A percentile compares a stretch with the other conserved stretches of the same genome.
These are phyloP conservation scores for Pulveroboletus ravenelii DNA, from an alignment of 768 basidiomycete species.

Conservation along the genomic window DNA sequence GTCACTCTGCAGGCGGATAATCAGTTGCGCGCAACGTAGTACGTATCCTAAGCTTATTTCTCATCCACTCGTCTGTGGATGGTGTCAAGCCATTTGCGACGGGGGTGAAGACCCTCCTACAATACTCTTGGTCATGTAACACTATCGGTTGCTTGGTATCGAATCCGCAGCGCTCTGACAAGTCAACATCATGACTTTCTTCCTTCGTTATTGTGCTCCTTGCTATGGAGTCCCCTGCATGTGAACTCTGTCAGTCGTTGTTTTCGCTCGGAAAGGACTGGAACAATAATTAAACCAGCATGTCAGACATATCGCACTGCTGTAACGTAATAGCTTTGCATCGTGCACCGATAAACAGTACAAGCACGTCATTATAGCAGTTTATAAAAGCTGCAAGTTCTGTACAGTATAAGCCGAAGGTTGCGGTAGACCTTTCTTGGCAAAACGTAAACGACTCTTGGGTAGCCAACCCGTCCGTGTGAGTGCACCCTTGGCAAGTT, in stretches of 20 bases:
- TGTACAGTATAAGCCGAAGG: slow-evolving; percentile 18
- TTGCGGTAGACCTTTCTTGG: slow-evolving; percentile 3
- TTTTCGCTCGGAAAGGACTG: slow-evolving; percentile 2
- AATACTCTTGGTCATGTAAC: slow-evolving; percentile 28
- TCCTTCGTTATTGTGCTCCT: slow-evolving; percentile 11
- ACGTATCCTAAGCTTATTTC: slow-evolving; percentile 26
- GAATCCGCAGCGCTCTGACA: slow-evolving; percentile 7
- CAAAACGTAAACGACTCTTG: slow-evolving; percentile 15
- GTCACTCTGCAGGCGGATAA: slow-evolving; percentile 29
- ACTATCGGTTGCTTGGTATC: slow-evolving; percentile 19
- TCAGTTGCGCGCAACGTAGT: slow-evolving; percentile 27
- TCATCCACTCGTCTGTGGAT: slow-evolving; percentile 14
- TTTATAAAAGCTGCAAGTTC: slow-evolving; percentile 19
- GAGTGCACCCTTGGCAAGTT: slow-evolving; percentile 51
- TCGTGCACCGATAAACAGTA: neutral
- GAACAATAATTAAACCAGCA: slow-evolving; percentile 10
- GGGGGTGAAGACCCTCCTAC: slow-evolving; percentile 9
- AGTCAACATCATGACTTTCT: slow-evolving; percentile 7
- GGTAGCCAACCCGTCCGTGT: slow-evolving; percentile 30
- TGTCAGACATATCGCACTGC: neutral
- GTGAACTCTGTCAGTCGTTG: neutral
- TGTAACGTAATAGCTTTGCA: slow-evolving; percentile 9
- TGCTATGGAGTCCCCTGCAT: neutral
- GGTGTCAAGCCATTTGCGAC: slow-evolving; percentile 9
- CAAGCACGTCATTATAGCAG: slow-evolving; percentile 1